Base-by-base conservation (phyloP, 257 asterid species). In the Petrea volubilis region DNA sequence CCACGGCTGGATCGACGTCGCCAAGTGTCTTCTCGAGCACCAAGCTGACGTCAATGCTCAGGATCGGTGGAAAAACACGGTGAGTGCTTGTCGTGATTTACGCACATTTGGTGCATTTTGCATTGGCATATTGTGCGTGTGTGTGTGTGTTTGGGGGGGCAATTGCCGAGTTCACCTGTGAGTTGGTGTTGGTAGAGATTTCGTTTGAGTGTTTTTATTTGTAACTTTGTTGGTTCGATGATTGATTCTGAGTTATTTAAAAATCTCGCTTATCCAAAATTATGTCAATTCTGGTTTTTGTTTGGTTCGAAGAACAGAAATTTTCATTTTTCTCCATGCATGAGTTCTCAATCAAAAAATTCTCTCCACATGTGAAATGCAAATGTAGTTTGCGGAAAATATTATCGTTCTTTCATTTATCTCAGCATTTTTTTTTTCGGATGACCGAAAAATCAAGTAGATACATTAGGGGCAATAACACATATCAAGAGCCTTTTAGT, bases 21-120 rank as follows among this genome's bases (percentile, higher is more conserved):
- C 90, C 52, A 87, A 85, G 70, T 84, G 91, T 74, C 88, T 95
- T 70, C 79, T 95, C 15, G 93, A 87, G 44, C 82, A 70, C 66
- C 72, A 89, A 15, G 98, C 99, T 34, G 96, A 95, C 46, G 94
- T 95, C 84, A 95, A 95, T 86, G 96, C 98, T 21, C 97, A 85
- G 41, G 99, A 95, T 84, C 98, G 99, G 0, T 95, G 99, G 99
- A 95, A 84, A 80, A 95, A 95, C 70, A 95, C 98, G 69, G 98
- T 90, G 51, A 65, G 71, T n/a, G 56, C 62, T 52, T 25, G 1
- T 14, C 55, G 3, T 12, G 5, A 61, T 70, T 63, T 46, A 8
- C 72, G 2, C 3, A 40, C 3, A 6, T 38, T 4, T 11, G 14
- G 6, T 40, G 33, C 40, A 4, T 49, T 23, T 74, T 71, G 23